Evolutionary conservation across 352 stramenopile species (phyloP).

Genomic region (Phytopythium mirpurense): DNA sequence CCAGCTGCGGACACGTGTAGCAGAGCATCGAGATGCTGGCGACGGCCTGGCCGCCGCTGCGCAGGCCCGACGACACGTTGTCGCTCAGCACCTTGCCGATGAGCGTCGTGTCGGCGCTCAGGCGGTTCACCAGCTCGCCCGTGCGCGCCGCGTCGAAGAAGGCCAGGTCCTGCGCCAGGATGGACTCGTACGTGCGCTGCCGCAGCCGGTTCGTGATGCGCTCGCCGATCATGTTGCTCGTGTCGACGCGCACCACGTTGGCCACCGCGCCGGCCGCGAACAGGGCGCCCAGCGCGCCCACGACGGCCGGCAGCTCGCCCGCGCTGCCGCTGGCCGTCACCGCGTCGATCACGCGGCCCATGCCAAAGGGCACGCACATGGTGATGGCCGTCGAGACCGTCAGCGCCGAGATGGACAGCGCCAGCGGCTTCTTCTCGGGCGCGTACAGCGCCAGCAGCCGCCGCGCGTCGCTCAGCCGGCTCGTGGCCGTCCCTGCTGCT

Average conservation of each 20-base stretch:
- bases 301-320: slow-evolving; percentile 38
- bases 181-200: slow-evolving; percentile 75
- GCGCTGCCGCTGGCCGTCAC: slow-evolving; percentile 37
- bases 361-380: slow-evolving; percentile 77
- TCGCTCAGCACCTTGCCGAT: slow-evolving; percentile 92
- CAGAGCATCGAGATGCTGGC: slow-evolving; percentile 90
- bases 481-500: too few species aligned
- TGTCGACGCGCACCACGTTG: slow-evolving; percentile 69
- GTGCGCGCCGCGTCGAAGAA: slow-evolving; percentile 91
- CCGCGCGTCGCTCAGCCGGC: slow-evolving; percentile 17
- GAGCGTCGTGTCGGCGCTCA: slow-evolving; percentile 89
- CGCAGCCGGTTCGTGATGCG: slow-evolving; percentile 75
- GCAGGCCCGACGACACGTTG: slow-evolving; percentile 74
- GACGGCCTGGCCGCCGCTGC: slow-evolving; percentile 73
- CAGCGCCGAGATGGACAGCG: slow-evolving; percentile 58
- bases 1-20: slow-evolving; percentile 87
- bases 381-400: slow-evolving; percentile 64
- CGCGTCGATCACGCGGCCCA: slow-evolving; percentile 79
- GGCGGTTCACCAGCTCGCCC: slow-evolving; percentile 88
- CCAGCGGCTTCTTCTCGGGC: slow-evolving; percentile 63
- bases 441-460: slow-evolving; percentile 53
- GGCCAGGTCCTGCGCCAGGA: slow-evolving; percentile 81
- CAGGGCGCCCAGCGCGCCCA: slow-evolving; percentile 54
- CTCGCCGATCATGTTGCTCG: slow-evolving; percentile 85
- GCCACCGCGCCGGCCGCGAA: slow-evolving; percentile 67